Percentiles rank a stretch among this genome's conserved stretches.
Evolutionary conservation across 768 basidiomycete genomes (phyloP).

Genomic region (Suillus discolor): DNA sequence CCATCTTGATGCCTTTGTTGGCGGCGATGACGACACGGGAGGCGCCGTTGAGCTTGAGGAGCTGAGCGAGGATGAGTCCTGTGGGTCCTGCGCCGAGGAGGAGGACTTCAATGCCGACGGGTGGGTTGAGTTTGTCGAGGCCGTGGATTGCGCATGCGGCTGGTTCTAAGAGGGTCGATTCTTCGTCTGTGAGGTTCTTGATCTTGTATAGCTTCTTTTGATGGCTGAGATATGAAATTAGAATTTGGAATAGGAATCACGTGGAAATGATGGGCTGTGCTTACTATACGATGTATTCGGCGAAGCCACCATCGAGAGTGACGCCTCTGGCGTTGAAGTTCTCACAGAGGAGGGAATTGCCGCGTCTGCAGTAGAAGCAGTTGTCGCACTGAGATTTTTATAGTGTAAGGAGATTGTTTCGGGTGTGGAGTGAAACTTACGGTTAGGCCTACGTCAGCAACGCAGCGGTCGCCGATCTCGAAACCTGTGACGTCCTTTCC

Average conservation of each 20-base stretch:
- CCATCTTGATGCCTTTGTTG: constrained; percentile 90
- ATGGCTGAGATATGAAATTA: constrained; percentile 39
- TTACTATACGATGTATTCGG: constrained; percentile 86
- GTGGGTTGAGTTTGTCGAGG: constrained; percentile 81
- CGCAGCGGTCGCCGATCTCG: constrained; percentile 76
- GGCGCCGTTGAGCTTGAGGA: constrained; percentile 87
- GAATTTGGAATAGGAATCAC: neutral
- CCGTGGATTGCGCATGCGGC: constrained; percentile 92
- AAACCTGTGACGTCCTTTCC: constrained; percentile 84
- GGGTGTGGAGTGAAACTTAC: constrained; percentile 40
- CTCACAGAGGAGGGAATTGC: constrained; percentile 82
- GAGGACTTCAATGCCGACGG: constrained; percentile 83
- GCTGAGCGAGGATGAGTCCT: constrained; percentile 86
- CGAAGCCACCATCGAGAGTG: constrained; percentile 83
- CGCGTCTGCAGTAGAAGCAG: constrained; percentile 88
- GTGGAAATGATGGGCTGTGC: constrained; percentile 20
- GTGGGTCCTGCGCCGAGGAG: constrained; percentile 91
- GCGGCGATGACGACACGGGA: constrained; percentile 80
- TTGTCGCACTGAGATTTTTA: constrained; percentile 60
- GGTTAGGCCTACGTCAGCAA: constrained; percentile 77
- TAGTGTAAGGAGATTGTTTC: constrained; percentile 8
- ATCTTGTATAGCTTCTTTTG: constrained; percentile 86
- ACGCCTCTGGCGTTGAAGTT: constrained; percentile 83
- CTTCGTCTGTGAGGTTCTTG: constrained; percentile 84
- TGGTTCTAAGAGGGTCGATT: constrained; percentile 86